These are phyloP conservation scores for Salix udensis DNA, from an alignment of 345 rosid genomes.

Conservation along the genomic window DNA sequence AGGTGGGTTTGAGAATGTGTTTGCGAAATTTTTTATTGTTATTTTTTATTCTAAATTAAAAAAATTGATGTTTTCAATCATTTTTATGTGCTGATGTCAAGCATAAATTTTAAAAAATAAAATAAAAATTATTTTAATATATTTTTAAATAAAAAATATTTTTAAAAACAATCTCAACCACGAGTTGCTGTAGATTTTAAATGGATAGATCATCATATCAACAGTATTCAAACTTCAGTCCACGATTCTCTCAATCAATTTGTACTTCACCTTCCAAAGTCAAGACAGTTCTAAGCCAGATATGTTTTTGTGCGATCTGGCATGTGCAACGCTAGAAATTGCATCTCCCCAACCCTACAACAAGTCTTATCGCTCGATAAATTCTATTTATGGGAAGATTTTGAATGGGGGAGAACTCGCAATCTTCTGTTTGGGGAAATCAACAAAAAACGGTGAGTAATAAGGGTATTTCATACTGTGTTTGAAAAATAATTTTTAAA, in stretches of 20 bases:
- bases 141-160: no score
- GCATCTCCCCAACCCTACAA: constrained; percentile 5
- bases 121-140: no score
- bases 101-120: no score
- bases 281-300: not conserved
- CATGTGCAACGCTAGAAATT: not conserved
- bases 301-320: not conserved
- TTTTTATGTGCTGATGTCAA: no score
- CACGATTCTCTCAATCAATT: not conserved
- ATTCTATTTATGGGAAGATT: not conserved
- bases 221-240: not conserved
- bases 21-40: no score
- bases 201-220: not conserved
- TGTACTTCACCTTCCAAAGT: not conserved
- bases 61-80: no score
- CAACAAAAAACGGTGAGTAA: no score
- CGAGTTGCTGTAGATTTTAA: not conserved
- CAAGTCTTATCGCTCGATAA: not conserved
- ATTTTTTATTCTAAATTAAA: no score
- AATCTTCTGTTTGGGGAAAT: no score
- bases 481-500: no score
- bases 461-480: rapidly evolving
- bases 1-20: rapidly evolving
- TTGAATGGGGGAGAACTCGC: not conserved
- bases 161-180: no score